A percentile compares a stretch with the other conserved stretches of the same genome.
Evolutionary conservation across 805 yeast genomes (phyloP).

Genomic region (Wickerhamomyces queroliae): DNA sequence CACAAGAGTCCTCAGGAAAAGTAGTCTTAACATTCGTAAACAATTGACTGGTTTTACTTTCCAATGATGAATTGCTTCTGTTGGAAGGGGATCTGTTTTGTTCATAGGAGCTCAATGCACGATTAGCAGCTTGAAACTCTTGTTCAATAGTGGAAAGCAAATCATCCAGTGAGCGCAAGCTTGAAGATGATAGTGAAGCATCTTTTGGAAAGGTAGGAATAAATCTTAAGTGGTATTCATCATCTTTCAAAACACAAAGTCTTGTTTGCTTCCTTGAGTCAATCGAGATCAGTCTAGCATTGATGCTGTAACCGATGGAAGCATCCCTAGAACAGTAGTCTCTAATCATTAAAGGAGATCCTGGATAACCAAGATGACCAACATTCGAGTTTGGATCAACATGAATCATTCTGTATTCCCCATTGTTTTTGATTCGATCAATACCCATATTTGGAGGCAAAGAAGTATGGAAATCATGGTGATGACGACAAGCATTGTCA

Average conservation of each 20-base stretch:
- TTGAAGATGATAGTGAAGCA: slow-evolving; percentile 9
- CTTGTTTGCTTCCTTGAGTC: slow-evolving; percentile 21
- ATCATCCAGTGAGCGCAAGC: too few species aligned
- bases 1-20: too few species aligned
- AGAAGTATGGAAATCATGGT: slow-evolving; percentile 30
- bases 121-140: slow-evolving; percentile 12
- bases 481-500: slow-evolving; percentile 47
- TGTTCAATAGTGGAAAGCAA: slow-evolving; percentile 10
- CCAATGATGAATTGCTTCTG: slow-evolving; percentile 13
- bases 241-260: slow-evolving; percentile 27
- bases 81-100: background rate
- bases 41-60: too few species aligned
- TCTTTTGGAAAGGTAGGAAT: slow-evolving; percentile 26
- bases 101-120: slow-evolving; percentile 10
- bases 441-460: slow-evolving; percentile 38
- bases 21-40: too few species aligned
- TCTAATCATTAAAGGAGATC: slow-evolving; percentile 47
- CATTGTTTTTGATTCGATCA: slow-evolving; percentile 24
- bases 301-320: slow-evolving; percentile 48
- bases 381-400: slow-evolving; percentile 34
- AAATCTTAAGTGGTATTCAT: slow-evolving; percentile 31
- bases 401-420: slow-evolving; percentile 25
- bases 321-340: slow-evolving; percentile 42
- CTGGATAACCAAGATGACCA: slow-evolving; percentile 44
- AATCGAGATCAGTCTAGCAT: slow-evolving; percentile 50